phyloP scores from a whole-genome alignment of 2,329 filamentous ascomycete genomes.

The Colletotrichum salicis region DNA sequence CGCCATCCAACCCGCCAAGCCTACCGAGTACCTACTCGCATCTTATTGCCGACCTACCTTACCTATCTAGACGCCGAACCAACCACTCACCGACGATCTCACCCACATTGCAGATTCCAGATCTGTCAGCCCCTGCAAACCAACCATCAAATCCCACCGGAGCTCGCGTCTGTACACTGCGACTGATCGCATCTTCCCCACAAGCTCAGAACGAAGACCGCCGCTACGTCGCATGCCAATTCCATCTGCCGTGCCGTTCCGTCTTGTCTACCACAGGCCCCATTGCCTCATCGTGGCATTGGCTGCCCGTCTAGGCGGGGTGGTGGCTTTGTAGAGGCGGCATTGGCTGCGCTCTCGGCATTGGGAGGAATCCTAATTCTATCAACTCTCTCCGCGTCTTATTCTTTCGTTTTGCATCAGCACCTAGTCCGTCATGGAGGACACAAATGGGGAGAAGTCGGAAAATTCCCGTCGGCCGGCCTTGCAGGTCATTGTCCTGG shows the following conservation, averaged over 20 bases:
- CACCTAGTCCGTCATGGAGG: slow-evolving; percentile 14
- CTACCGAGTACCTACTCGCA: not conserved
- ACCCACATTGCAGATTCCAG: not conserved
- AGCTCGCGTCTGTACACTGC: not conserved
- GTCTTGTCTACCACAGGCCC: not conserved
- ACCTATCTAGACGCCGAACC: not conserved
- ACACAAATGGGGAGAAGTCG: slow-evolving; percentile 24
- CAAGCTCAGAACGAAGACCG: not conserved
- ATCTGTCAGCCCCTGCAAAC: not conserved
- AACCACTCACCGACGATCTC: slow-evolving; percentile 13
- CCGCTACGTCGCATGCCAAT: not conserved
- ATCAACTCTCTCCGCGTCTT: not conserved
- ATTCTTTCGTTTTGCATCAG: not conserved
- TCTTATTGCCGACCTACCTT: not conserved
- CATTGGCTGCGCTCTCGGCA: slow-evolving; percentile 21
- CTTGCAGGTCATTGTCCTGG: slow-evolving; percentile 80
- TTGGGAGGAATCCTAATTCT: not conserved
- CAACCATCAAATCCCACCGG: not conserved
- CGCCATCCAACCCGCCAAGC: not conserved
- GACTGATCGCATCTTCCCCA: not conserved
- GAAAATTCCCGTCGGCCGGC: slow-evolving; percentile 52
- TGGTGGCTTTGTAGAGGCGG: slow-evolving; percentile 4
- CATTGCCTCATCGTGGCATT: slow-evolving; percentile 9
- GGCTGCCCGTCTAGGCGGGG: not conserved
- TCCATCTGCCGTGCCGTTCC: slow-evolving; percentile 9